Evolutionary conservation across 805 yeast species (phyloP).

Genomic region (Ogataea populi-albae): DNA sequence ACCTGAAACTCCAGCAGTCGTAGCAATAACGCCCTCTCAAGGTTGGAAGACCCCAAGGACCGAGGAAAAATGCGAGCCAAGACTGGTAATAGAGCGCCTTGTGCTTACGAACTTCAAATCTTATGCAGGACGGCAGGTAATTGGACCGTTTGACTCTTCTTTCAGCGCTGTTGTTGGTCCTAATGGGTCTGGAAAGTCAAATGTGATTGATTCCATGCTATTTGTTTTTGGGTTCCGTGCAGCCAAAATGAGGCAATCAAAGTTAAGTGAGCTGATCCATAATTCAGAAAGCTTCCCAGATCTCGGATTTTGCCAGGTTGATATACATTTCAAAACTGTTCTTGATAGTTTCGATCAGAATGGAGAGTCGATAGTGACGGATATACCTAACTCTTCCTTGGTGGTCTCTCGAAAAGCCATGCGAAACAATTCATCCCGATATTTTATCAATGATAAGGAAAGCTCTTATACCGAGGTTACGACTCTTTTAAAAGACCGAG

Average conservation of each 20-base stretch:
- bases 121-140: constrained; percentile 87
- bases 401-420: constrained; percentile 79
- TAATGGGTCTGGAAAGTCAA: constrained; percentile 96
- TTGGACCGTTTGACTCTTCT: constrained; percentile 92
- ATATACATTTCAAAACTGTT: constrained; percentile 80
- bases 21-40: background rate
- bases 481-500: constrained; percentile 65
- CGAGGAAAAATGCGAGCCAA: constrained; percentile 25
- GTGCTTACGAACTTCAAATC: constrained; percentile 87
- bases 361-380: constrained; percentile 34
- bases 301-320: constrained; percentile 79
- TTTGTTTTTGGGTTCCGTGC: constrained; percentile 98
- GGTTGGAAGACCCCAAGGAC: background rate
- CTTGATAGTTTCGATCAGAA: constrained; percentile 42
- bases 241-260: constrained; percentile 93
- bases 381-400: constrained; percentile 55
- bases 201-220: constrained; percentile 95
- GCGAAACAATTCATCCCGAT: constrained; percentile 72
- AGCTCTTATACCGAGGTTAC: constrained; percentile 82
- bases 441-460: constrained; percentile 65
- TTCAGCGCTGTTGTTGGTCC: constrained; percentile 99
- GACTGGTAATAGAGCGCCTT: constrained; percentile 74
- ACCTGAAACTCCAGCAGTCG: background rate
- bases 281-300: constrained; percentile 73
- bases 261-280: constrained; percentile 88